Evolutionary conservation across 768 basidiomycete genomes (phyloP).

Genomic region (Cystobasidium onofrii): DNA sequence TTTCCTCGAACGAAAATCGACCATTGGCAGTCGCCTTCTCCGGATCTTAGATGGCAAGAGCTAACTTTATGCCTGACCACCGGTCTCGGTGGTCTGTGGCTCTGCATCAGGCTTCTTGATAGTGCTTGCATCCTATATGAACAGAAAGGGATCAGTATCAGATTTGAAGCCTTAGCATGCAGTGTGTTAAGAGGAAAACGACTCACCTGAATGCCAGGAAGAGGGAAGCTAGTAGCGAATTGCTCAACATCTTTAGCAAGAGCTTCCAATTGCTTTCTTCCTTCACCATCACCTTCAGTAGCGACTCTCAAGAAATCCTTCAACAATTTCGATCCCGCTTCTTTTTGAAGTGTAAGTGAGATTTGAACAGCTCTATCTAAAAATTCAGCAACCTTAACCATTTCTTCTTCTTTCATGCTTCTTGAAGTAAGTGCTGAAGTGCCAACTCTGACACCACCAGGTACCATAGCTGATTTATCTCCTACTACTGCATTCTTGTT

Average conservation of each 20-base stretch:
- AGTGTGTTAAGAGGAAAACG: neutral
- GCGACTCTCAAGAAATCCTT: conserved; percentile 90
- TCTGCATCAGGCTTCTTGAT: neutral
- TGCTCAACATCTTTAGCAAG: conserved; percentile 68
- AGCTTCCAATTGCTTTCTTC: conserved; percentile 59
- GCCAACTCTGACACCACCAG: conserved; percentile 94
- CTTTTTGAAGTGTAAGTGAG: conserved; percentile 78
- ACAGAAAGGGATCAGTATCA: neutral
- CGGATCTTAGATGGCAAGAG: no score
- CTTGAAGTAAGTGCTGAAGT: conserved; percentile 90
- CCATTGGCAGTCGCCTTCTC: no score
- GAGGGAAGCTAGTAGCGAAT: conserved; percentile 81
- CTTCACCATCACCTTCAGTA: conserved; percentile 59
- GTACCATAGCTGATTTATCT: conserved; percentile 87
- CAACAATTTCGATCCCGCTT: conserved; percentile 85
- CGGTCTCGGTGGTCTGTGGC: conserved; percentile 15
- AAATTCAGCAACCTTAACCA: conserved; percentile 78
- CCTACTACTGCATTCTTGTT: conserved; percentile 97
- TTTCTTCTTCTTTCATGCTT: conserved; percentile 78
- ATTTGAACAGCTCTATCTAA: conserved; percentile 91
- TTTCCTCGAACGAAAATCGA: no score
- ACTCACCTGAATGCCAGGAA: conserved; percentile 62
- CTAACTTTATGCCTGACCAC: neutral
- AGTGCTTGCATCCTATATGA: neutral
- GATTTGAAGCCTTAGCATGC: neutral